Conservation (phyloP, 2,329 filamentous ascomycete species). For the Penicillium sp. region DNA sequence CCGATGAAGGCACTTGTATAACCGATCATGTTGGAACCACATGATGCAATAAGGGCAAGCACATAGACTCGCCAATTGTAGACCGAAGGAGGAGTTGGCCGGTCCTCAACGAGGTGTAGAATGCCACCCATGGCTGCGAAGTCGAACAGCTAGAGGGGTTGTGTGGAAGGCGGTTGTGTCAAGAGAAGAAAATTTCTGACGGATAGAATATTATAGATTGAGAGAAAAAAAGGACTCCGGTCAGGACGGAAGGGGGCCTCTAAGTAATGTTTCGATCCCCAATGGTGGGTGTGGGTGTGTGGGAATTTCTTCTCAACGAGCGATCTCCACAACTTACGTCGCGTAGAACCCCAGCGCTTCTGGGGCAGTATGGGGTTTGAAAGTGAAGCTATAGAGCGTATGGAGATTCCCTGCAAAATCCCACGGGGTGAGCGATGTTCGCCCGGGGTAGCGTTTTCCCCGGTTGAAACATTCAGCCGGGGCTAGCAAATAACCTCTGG, state of each 20-base stretch:
- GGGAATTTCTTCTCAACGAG: conserved; percentile 30
- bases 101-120: conserved; percentile 48
- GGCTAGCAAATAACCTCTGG: conserved; percentile 22
- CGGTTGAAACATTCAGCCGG: conserved; percentile 39
- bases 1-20: conserved; percentile 79
- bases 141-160: conserved; percentile 18
- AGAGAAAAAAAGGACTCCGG: conserved; percentile 14
- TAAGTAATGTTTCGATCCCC: conserved; percentile 29
- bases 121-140: conserved; percentile 39
- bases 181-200: conserved; percentile 11
- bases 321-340: conserved; percentile 37
- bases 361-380: conserved; percentile 39
- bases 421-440: conserved; percentile 24
- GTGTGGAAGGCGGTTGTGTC: conserved; percentile 4
- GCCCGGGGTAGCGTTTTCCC: conserved; percentile 44
- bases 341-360: conserved; percentile 33
- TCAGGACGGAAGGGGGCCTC: conserved; percentile 23
- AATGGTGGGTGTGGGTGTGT: conserved; percentile 20
- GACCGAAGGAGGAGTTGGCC: conserved; percentile 62
- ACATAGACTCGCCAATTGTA: conserved; percentile 67
- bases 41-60: conserved; percentile 60
- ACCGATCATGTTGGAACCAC: conserved; percentile 64
- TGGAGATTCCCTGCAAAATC: conserved; percentile 25
- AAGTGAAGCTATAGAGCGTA: conserved; percentile 28
- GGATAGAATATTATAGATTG: conserved; percentile 10